Evolutionary conservation across 371 early-diverging fungal species (phyloP).

Genomic region (Dichotomocladium elegans): DNA sequence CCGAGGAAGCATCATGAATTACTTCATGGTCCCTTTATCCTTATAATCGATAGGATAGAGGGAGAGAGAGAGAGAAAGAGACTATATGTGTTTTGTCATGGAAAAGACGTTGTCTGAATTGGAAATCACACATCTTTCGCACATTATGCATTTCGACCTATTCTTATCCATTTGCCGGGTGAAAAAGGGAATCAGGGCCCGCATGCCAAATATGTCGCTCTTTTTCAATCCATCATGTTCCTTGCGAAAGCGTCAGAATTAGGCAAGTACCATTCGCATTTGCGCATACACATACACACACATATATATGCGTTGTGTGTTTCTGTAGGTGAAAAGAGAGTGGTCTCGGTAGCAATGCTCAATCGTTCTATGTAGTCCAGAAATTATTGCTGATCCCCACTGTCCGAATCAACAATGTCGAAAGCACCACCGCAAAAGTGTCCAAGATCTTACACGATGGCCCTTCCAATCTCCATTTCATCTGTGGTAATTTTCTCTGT

Average conservation of each 20-base stretch:
- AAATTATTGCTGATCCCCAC: slow-evolving; percentile 28
- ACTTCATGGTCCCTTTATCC: no score
- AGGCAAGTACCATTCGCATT: neutral
- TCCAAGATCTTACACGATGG: slow-evolving; percentile 50
- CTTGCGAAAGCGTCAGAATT: neutral
- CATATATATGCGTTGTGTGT: neutral
- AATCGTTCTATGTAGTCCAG: slow-evolving; percentile 32
- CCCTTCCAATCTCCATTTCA: slow-evolving; percentile 46
- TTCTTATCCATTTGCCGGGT: no score
- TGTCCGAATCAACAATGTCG: slow-evolving; percentile 30
- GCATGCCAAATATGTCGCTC: neutral
- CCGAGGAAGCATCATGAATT: no score
- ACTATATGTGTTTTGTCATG: no score
- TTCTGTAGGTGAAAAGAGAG: no score
- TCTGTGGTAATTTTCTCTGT: slow-evolving; percentile 47
- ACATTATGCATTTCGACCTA: no score
- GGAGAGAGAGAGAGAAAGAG: no score
- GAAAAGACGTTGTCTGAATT: no score
- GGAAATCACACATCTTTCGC: no score
- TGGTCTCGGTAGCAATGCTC: no score
- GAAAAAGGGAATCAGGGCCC: no score
- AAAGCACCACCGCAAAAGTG: slow-evolving; percentile 34
- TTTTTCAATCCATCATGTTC: neutral
- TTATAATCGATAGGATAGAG: no score
- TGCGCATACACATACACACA: neutral